phyloP scores from a whole-genome alignment of 2,329 filamentous ascomycete genomes.

The Ophiostoma angusticollis region DNA sequence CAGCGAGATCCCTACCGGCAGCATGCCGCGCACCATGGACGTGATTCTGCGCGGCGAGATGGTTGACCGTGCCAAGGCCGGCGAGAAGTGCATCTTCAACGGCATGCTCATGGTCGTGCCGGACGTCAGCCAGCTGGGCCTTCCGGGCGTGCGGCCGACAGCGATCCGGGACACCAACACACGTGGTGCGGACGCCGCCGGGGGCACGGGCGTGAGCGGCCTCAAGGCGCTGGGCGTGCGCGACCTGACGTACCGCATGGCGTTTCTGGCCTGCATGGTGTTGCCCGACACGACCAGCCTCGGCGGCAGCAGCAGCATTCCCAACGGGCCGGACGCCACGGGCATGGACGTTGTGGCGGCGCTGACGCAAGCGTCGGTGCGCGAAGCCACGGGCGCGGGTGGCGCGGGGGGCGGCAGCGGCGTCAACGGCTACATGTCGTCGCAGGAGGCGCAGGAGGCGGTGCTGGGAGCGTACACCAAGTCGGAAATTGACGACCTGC shows the following conservation, averaged over 20 bases:
- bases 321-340: constrained; percentile 37
- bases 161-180: constrained; percentile 68
- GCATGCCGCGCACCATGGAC: constrained; percentile 97
- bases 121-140: constrained; percentile 85
- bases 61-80: constrained; percentile 91
- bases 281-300: constrained; percentile 74
- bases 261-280: constrained; percentile 96
- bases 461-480: constrained; percentile 76
- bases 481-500: constrained; percentile 81
- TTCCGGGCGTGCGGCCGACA: constrained; percentile 73
- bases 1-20: constrained; percentile 93
- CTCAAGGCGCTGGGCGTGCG: constrained; percentile 88
- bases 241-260: constrained; percentile 86
- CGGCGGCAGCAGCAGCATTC: constrained; percentile 52
- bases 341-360: constrained; percentile 76
- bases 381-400: constrained; percentile 47
- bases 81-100: constrained; percentile 96
- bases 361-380: constrained; percentile 57
- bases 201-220: constrained; percentile 73
- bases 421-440: constrained; percentile 34
- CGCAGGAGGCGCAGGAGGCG: constrained; percentile 78
- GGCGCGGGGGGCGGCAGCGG: constrained; percentile 9
- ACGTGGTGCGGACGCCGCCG: constrained; percentile 64
- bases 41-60: constrained; percentile 94
- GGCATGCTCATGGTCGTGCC: constrained; percentile 93